Conservation (phyloP, 2,329 filamentous ascomycete genomes). For the Leptographium lundbergii region DNA sequence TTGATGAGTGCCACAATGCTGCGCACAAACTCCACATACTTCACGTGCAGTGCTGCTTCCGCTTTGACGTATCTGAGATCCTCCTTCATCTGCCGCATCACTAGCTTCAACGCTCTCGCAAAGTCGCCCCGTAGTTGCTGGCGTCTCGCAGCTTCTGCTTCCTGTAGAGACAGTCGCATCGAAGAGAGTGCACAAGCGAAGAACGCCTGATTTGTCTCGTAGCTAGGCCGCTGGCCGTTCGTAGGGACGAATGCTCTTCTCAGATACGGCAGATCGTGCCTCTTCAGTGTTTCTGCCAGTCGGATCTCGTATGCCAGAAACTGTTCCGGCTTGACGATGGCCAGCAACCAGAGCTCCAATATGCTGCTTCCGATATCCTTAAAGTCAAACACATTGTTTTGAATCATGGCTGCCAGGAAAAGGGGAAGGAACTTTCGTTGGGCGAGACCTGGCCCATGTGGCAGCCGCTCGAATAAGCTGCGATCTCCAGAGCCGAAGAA, state of each 20-base stretch:
- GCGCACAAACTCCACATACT: constrained; percentile 39
- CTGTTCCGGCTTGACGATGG: constrained; percentile 35
- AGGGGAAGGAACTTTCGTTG: constrained; percentile 35
- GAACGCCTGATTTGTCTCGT: constrained; percentile 33
- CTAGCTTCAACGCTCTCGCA: constrained; percentile 27
- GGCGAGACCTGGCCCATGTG: constrained; percentile 24
- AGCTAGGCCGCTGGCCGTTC: constrained; percentile 26
- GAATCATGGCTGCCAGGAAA: constrained; percentile 38
- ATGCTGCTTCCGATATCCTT: constrained; percentile 31
- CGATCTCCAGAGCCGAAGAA: constrained; percentile 36
- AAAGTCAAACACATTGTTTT: constrained; percentile 33
- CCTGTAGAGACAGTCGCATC: constrained; percentile 36
- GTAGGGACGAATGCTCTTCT: constrained; percentile 24
- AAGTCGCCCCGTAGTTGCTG: constrained; percentile 27
- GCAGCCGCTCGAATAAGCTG: constrained; percentile 32
- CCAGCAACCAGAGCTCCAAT: constrained; percentile 38
- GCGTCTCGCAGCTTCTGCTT: constrained; percentile 22
- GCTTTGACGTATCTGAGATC: constrained; percentile 30
- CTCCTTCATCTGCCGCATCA: constrained; percentile 41
- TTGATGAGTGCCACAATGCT: constrained; percentile 40
- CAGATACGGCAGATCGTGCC: constrained; percentile 29
- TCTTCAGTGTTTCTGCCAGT: constrained; percentile 33
- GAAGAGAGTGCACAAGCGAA: constrained; percentile 35
- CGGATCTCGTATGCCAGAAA: constrained; percentile 35
- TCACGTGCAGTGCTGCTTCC: constrained; percentile 25